Percentiles rank a stretch among this genome's conserved stretches.
phyloP scores from a whole-genome alignment of 2,329 filamentous ascomycete genomes.

The Dactylellina drechsleri region DNA sequence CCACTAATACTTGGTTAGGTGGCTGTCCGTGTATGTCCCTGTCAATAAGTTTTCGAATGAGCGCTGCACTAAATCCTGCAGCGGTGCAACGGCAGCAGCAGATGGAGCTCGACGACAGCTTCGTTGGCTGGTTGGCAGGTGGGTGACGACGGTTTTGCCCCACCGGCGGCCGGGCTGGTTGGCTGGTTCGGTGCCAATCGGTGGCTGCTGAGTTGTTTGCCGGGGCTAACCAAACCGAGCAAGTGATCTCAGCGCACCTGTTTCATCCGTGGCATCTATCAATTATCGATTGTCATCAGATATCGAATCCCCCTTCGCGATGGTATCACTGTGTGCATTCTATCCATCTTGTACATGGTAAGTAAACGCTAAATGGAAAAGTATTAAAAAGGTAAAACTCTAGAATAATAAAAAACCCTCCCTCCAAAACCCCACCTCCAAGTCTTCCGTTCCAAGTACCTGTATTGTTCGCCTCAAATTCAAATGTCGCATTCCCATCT shows the following conservation, averaged over 20 bases:
- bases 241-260: conserved; percentile 29
- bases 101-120: no score
- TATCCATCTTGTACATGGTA: no score
- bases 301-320: background rate
- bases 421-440: no score
- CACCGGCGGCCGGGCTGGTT: conserved; percentile 1
- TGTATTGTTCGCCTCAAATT: background rate
- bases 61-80: background rate
- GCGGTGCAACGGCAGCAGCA: no score
- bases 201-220: conserved; percentile 28
- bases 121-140: background rate
- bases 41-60: background rate
- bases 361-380: no score
- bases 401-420: no score
- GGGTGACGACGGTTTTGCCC: conserved; percentile 26
- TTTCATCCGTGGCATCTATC: conserved; percentile 29
- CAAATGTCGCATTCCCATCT: background rate
- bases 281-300: background rate
- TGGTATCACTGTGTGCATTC: no score
- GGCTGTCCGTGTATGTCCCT: no score
- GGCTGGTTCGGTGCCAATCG: no score
- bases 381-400: no score
- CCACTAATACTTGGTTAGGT: no score
- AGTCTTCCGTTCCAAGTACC: no score
- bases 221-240: conserved; percentile 22